Conservation (phyloP, 768 basidiomycete genomes). For the Termitomyces sp. region DNA sequence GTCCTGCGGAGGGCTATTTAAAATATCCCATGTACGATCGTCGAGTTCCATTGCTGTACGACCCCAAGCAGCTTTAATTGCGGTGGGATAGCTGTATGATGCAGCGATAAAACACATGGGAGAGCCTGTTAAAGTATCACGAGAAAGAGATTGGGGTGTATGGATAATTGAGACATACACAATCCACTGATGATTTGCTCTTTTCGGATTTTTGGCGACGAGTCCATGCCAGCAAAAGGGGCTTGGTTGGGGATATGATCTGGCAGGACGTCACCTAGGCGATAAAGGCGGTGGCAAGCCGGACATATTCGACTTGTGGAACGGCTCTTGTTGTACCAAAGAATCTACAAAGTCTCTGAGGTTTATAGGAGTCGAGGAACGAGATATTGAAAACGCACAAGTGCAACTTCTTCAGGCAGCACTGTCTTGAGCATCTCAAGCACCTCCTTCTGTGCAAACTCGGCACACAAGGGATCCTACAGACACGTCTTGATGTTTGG, state of each 20-base stretch:
- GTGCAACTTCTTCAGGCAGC: conserved; percentile 68
- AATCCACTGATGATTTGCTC: conserved; percentile 78
- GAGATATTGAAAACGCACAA: conserved; percentile 42
- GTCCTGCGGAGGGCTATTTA: conserved; percentile 44
- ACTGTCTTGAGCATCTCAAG: conserved; percentile 69
- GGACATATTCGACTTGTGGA: conserved; percentile 71
- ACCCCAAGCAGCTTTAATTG: conserved; percentile 70
- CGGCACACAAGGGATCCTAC: conserved; percentile 66
- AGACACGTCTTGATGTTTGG: background rate
- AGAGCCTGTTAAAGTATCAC: conserved; percentile 50
- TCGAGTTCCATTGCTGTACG: conserved; percentile 66
- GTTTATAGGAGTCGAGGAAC: background rate
- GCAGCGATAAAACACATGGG: conserved; percentile 76
- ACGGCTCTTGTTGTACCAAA: conserved; percentile 88
- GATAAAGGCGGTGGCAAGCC: conserved; percentile 71
- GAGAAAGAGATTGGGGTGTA: background rate
- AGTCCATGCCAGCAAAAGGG: conserved; percentile 15
- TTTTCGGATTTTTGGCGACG: conserved; percentile 40
- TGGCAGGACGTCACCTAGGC: conserved; percentile 62
- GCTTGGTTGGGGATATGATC: conserved; percentile 43
- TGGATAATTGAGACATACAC: conserved; percentile 46
- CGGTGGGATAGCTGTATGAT: conserved; percentile 59
- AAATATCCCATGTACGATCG: conserved; percentile 59
- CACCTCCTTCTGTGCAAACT: conserved; percentile 76
- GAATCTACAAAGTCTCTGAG: conserved; percentile 44